A percentile compares a stretch with the other conserved stretches of the same genome.
phyloP scores from a whole-genome alignment of 305 asterid genomes.

The Fraxinus angustifolia region DNA sequence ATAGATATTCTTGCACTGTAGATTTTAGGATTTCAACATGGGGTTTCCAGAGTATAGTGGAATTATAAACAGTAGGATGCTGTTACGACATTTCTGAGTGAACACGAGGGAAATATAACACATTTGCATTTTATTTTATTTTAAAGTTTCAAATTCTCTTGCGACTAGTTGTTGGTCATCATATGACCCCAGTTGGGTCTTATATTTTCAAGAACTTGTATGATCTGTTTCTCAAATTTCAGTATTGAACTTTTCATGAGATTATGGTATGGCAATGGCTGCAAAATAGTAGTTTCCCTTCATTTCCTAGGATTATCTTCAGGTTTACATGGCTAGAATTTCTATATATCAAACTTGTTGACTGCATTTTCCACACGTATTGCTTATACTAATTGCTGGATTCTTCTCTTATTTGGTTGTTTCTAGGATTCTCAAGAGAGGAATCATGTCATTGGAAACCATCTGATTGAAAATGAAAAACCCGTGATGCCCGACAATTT shows the following conservation, averaged over 20 bases:
- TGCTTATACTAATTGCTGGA: neutral
- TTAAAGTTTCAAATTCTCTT: neutral
- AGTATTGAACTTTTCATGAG: neutral
- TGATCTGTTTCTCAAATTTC: neutral
- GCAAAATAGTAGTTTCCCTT: neutral
- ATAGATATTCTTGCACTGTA: neutral
- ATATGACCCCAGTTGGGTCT: neutral
- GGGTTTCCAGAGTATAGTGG: neutral
- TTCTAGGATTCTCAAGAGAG: conserved; percentile 45
- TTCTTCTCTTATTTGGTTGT: conserved; percentile 13
- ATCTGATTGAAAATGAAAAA: conserved; percentile 29
- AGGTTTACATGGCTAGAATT: neutral
- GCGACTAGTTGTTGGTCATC: neutral
- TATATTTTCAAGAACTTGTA: neutral
- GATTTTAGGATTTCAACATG: neutral
- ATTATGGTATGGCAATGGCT: neutral
- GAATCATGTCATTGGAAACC: conserved; percentile 17
- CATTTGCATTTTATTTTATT: neutral
- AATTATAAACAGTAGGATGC: neutral
- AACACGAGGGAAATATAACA: neutral
- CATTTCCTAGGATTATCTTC: neutral
- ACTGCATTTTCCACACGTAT: neutral
- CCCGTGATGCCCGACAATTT: conserved; percentile 24
- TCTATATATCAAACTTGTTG: neutral
- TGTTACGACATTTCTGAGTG: neutral